A percentile compares a stretch with the other conserved stretches of the same genome.
Evolutionary conservation across 768 basidiomycete genomes (phyloP).

Genomic region (Lyophyllum semitale): DNA sequence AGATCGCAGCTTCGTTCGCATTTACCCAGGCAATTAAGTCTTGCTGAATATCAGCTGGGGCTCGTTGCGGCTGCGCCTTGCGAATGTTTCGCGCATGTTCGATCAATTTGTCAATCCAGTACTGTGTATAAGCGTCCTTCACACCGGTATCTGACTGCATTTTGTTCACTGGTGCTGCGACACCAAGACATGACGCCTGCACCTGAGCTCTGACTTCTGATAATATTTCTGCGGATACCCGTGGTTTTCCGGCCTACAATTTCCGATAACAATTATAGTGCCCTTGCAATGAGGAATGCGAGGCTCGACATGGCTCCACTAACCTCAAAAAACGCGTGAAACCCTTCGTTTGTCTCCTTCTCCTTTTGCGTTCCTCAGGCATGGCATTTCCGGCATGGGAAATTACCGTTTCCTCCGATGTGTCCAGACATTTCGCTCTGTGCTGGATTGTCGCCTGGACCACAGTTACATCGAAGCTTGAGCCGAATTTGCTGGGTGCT

Average conservation of each 20-base stretch:
- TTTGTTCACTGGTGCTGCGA: constrained; percentile 25
- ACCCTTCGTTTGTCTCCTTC: constrained; percentile 35
- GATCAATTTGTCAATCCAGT: constrained; percentile 37
- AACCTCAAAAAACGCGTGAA: too few species aligned
- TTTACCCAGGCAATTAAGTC: constrained; percentile 30
- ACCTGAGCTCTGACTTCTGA: constrained; percentile 31
- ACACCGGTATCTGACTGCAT: constrained; percentile 35
- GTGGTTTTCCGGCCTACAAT: constrained; percentile 30
- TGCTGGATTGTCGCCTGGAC: constrained; percentile 40
- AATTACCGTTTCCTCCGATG: constrained; percentile 40
- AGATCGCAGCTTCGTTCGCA: constrained; percentile 19
- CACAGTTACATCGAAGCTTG: constrained; percentile 27
- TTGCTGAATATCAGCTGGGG: constrained; percentile 19
- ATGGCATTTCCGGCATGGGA: constrained; percentile 39
- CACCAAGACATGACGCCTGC: constrained; percentile 28
- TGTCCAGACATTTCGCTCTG: constrained; percentile 40
- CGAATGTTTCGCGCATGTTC: constrained; percentile 18
- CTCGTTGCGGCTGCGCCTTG: constrained; percentile 14
- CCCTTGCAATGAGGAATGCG: too few species aligned
- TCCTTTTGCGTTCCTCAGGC: constrained; percentile 33
- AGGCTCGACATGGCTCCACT: too few species aligned
- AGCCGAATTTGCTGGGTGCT: constrained; percentile 23
- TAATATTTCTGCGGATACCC: constrained; percentile 21
- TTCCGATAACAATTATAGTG: too few species aligned
- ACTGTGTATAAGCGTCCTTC: constrained; percentile 39